Percentiles rank a stretch among this genome's conserved stretches.
Conservation (phyloP, 192 early-diverging fungal genomes). For the Dissophora ornata region DNA sequence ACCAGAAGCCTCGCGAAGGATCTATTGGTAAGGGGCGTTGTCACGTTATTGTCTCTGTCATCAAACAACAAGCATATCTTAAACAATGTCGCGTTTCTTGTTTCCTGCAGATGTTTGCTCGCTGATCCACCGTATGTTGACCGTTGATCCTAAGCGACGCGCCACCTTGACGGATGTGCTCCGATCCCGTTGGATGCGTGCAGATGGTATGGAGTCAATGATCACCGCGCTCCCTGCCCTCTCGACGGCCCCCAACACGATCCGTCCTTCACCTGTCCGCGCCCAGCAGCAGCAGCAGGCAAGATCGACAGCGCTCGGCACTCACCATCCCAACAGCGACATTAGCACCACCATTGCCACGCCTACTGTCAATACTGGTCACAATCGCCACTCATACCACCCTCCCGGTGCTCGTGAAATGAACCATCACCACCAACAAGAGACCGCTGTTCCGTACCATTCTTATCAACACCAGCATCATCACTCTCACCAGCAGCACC, state of each 20-base stretch:
- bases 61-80: neutral
- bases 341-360: conserved; percentile 36
- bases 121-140: conserved; percentile 61
- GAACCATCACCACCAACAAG: conserved; percentile 5
- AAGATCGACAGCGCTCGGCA: conserved; percentile 20
- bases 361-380: conserved; percentile 11
- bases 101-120: conserved; percentile 57
- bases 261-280: conserved; percentile 17
- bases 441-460: conserved; percentile 5
- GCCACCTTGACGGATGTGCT: conserved; percentile 66
- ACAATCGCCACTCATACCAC: conserved; percentile 44
- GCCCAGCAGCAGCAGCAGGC: conserved; percentile 27
- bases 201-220: conserved; percentile 39
- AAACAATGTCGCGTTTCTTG: conserved; percentile 8
- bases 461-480: conserved; percentile 6
- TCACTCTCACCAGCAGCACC: neutral
- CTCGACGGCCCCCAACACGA: conserved; percentile 22
- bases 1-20: conserved; percentile 58
- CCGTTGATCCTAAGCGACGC: conserved; percentile 64
- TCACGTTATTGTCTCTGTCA: too few species aligned
- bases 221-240: conserved; percentile 24
- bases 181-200: conserved; percentile 65
- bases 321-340: conserved; percentile 40
- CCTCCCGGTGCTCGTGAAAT: conserved; percentile 19
- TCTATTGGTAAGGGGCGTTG: conserved; percentile 48